A percentile compares a stretch with the other conserved stretches of the same genome.
These are phyloP conservation scores for Tulasnella sp. DNA, from an alignment of 768 basidiomycete genomes.

Conservation along the genomic window DNA sequence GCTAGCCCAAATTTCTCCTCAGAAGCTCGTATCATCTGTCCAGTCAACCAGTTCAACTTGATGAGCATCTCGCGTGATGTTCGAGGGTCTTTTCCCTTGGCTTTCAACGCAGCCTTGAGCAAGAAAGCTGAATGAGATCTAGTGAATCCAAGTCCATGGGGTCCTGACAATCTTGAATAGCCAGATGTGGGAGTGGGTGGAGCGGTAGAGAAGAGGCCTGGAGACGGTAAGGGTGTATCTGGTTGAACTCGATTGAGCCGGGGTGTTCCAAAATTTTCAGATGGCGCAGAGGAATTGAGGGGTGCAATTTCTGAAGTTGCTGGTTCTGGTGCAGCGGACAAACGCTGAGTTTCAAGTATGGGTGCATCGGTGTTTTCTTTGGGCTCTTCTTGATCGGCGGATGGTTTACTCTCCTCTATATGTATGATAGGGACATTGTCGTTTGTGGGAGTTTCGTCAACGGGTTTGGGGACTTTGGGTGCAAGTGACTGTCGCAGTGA, in stretches of 20 bases:
- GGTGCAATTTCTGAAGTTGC: not conserved
- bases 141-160: not conserved
- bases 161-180: not conserved
- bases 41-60: slow-evolving; percentile 44
- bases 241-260: no score
- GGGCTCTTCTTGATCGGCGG: not conserved
- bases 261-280: no score
- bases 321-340: not conserved
- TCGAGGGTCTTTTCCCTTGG: not conserved
- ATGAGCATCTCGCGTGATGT: slow-evolving; percentile 39
- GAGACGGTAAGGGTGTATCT: no score
- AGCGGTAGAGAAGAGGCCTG: no score
- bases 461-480: not conserved
- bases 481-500: slow-evolving; percentile 24
- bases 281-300: no score
- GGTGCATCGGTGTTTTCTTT: not conserved
- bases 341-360: not conserved
- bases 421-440: not conserved
- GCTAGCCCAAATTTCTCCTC: slow-evolving; percentile 73
- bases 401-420: not conserved
- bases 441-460: not conserved
- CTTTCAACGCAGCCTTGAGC: not conserved
- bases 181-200: not conserved
- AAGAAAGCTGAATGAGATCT: slow-evolving; percentile 4
- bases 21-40: slow-evolving; percentile 46